Percentiles rank a stretch among this genome's conserved stretches.
Evolutionary conservation across 257 asterid genomes (phyloP).

Genomic region (Nicotiana paniculata): DNA sequence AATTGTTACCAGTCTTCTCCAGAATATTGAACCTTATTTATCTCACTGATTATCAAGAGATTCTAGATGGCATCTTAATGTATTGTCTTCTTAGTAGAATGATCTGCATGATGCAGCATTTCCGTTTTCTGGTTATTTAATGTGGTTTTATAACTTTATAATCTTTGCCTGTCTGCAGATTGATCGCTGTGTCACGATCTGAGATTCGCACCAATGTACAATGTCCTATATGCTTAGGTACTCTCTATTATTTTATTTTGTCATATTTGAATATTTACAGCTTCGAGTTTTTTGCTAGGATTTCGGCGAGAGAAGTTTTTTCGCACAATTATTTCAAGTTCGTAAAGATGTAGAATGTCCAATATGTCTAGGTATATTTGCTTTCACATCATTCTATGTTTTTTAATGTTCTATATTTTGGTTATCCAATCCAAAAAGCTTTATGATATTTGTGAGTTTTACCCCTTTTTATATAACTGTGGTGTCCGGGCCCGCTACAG

Average conservation of each 20-base stretch:
- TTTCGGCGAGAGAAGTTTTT: constrained; percentile 17
- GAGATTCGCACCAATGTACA: constrained; percentile 36
- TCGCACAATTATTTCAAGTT: constrained; percentile 17
- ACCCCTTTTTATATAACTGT: neutral
- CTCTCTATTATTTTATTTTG: neutral
- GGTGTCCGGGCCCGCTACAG: too few relatives aligned
- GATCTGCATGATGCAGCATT: neutral
- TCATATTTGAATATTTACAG: constrained; percentile 3
- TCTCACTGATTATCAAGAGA: neutral
- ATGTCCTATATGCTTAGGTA: constrained; percentile 51
- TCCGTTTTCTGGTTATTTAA: neutral
- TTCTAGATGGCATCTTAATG: neutral
- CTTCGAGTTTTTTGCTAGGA: constrained; percentile 23
- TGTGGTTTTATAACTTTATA: neutral
- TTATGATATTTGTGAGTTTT: neutral
- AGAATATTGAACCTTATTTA: neutral
- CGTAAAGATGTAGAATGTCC: constrained; percentile 25
- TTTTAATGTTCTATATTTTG: neutral
- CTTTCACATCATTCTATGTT: neutral
- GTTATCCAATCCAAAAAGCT: neutral
- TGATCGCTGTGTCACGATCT: constrained; percentile 23
- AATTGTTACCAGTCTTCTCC: neutral
- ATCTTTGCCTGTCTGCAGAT: constrained; percentile 19
- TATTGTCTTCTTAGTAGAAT: neutral
- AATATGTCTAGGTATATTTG: constrained; percentile 31